phyloP scores from a whole-genome alignment of 176 grass and related monocot genomes.

The Saccharum officinarum region DNA sequence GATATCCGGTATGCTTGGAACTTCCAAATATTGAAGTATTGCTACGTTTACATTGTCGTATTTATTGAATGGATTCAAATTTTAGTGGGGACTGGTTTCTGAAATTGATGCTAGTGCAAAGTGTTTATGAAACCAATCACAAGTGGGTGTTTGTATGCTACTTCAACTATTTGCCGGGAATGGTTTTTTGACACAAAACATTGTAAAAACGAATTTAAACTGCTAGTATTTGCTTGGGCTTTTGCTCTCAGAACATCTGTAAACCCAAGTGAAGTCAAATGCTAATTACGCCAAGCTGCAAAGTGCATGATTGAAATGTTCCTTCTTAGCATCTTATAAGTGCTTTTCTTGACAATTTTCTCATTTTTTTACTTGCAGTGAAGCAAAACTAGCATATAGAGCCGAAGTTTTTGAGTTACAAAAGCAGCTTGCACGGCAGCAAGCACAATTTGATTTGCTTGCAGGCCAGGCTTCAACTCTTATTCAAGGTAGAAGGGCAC shows the following conservation, averaged over 20 bases:
- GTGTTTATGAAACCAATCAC: not conserved
- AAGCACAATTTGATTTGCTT: conserved; percentile 89
- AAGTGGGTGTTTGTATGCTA: not conserved
- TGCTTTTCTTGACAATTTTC: conserved; percentile 29
- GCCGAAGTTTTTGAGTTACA: conserved; percentile 90
- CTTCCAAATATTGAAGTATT: conserved; percentile 22
- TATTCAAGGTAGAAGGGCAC: conserved; percentile 86
- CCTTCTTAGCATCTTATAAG: conserved; percentile 30
- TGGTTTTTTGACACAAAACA: conserved; percentile 1
- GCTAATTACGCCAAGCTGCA: conserved; percentile 17
- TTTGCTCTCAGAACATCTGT: not conserved
- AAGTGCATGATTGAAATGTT: conserved; percentile 17
- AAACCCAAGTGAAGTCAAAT: not conserved
- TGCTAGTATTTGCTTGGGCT: conserved; percentile 4
- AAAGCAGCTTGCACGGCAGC: conserved; percentile 81
- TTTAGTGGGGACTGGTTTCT: not conserved
- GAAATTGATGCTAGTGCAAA: not conserved
- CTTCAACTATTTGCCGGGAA: not conserved
- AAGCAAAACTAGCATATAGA: conserved; percentile 91
- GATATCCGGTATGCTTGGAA: conserved; percentile 73
- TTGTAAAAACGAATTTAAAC: not conserved
- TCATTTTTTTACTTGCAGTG: conserved; percentile 43
- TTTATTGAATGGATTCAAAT: not conserved
- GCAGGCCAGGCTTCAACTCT: conserved; percentile 89
- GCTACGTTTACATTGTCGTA: conserved; percentile 18